phyloP scores from a whole-genome alignment of 2,329 filamentous ascomycete species.

The Calonectria pauciramosa region DNA sequence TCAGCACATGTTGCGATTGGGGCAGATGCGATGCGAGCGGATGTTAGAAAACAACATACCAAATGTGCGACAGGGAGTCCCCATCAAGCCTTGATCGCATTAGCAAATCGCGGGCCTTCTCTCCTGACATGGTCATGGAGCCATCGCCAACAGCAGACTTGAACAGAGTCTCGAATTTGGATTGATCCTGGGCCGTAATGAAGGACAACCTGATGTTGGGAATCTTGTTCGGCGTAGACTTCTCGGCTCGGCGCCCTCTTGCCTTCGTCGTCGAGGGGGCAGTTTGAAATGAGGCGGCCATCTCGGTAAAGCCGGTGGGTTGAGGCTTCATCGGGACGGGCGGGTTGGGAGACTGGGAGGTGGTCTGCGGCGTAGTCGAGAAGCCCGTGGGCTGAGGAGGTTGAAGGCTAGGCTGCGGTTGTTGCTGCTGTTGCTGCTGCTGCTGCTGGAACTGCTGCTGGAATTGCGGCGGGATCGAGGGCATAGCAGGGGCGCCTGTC shows the following conservation, averaged over 20 bases:
- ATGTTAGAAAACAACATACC: constrained; percentile 65
- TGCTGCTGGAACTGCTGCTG: constrained; percentile 72
- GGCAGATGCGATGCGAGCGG: background rate
- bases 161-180: constrained; percentile 98
- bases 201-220: constrained; percentile 96
- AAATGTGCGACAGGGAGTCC: constrained; percentile 91
- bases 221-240: constrained; percentile 77
- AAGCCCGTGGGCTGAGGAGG: constrained; percentile 62
- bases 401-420: constrained; percentile 57
- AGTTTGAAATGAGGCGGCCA: constrained; percentile 76
- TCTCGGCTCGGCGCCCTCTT: constrained; percentile 61
- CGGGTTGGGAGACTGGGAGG: constrained; percentile 62
- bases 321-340: constrained; percentile 75
- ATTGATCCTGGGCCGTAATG: constrained; percentile 93
- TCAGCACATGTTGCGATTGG: constrained; percentile 27
- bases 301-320: constrained; percentile 74
- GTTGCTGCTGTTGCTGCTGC: constrained; percentile 63
- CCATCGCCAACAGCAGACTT: constrained; percentile 91
- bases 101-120: constrained; percentile 91
- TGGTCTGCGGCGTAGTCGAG: constrained; percentile 63
- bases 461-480: constrained; percentile 71
- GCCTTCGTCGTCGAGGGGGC: constrained; percentile 58
- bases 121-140: constrained; percentile 89
- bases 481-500: constrained; percentile 71
- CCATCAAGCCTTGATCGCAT: constrained; percentile 90